Evolutionary conservation across 106 monocot species (phyloP).

Genomic region (Dioscorea alata): DNA sequence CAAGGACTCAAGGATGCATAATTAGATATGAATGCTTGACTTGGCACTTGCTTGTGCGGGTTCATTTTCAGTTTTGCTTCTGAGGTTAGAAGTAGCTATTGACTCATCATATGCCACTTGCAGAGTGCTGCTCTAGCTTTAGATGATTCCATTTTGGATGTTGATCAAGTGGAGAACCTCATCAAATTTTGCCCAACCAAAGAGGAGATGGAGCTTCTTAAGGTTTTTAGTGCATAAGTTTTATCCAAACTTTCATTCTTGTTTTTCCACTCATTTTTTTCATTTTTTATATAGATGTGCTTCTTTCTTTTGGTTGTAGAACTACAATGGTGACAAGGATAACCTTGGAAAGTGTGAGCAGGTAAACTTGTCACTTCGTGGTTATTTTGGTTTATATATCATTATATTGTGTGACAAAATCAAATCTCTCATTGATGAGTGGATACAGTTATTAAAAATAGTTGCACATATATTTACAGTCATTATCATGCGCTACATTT

Average conservation of each 20-base stretch:
- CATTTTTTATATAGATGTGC: neutral
- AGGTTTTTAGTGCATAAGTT: conserved; percentile 22
- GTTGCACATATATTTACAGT: too few species aligned
- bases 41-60: too few species aligned
- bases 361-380: conserved; percentile 17
- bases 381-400: too few species aligned
- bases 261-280: neutral
- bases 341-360: conserved; percentile 71
- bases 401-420: too few species aligned
- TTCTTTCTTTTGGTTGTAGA: conserved; percentile 19
- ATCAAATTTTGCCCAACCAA: conserved; percentile 76
- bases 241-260: too few species aligned
- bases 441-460: too few species aligned
- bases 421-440: too few species aligned
- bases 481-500: too few species aligned
- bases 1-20: neutral
- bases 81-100: conserved; percentile 3
- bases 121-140: conserved; percentile 60
- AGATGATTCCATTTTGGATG: conserved; percentile 58
- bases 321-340: conserved; percentile 50
- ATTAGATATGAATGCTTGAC: neutral
- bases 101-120: conserved; percentile 5
- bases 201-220: conserved; percentile 77
- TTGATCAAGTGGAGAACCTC: conserved; percentile 71
- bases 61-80: neutral